A percentile compares a stretch with the other conserved stretches of the same genome.
Evolutionary conservation across 1,139 yeast species (phyloP).

Genomic region (Suhomyces wounanorum): DNA sequence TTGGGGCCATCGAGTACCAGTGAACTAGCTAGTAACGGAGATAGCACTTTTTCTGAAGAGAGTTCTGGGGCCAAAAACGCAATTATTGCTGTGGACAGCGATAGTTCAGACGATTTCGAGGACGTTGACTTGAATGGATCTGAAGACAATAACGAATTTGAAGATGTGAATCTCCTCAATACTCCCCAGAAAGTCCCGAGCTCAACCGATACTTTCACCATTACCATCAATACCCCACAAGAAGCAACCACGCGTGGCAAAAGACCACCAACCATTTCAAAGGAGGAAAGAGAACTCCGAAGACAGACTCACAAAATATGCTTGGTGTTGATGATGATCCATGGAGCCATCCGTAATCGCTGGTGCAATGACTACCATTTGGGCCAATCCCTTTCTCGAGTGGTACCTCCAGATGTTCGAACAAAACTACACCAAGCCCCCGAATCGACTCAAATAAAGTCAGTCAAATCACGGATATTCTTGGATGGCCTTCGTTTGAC

Average conservation of each 20-base stretch:
- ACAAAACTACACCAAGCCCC: slow-evolving; percentile 50
- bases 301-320: slow-evolving; percentile 59
- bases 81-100: slow-evolving; percentile 6
- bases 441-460: slow-evolving; percentile 8
- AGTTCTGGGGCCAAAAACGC: not conserved
- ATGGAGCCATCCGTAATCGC: slow-evolving; percentile 66
- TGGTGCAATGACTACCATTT: slow-evolving; percentile 67
- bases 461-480: slow-evolving; percentile 64
- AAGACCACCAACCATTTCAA: slow-evolving; percentile 41
- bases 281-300: slow-evolving; percentile 57
- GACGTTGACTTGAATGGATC: slow-evolving; percentile 2
- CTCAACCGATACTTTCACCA: slow-evolving; percentile 24
- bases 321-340: slow-evolving; percentile 58
- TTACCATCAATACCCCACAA: slow-evolving; percentile 25
- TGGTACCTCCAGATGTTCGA: slow-evolving; percentile 48
- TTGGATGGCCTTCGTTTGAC: slow-evolving; percentile 72
- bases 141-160: slow-evolving; percentile 23
- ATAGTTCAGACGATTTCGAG: slow-evolving; percentile 13
- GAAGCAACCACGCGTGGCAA: slow-evolving; percentile 10
- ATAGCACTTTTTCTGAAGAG: not conserved
- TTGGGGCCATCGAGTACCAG: not conserved
- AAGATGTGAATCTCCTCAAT: slow-evolving; percentile 31
- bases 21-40: not conserved
- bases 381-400: slow-evolving; percentile 36
- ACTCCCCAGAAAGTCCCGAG: not conserved